These are phyloP conservation scores for Paramecium primaurelia DNA, from an alignment of 73 alveolate species.

Conservation along the genomic window DNA sequence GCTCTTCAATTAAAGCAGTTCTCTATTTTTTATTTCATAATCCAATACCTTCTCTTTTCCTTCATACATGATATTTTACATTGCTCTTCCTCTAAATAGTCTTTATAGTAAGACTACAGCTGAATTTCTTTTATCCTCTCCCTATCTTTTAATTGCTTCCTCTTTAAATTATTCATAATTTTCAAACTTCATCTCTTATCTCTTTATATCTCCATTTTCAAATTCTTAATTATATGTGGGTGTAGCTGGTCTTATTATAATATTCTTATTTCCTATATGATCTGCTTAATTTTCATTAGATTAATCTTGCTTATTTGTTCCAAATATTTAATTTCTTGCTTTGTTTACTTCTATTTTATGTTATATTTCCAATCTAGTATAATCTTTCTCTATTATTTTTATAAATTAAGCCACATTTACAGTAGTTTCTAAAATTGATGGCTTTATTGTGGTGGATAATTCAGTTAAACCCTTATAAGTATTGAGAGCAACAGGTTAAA, in stretches of 20 bases:
- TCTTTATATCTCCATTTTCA: background rate
- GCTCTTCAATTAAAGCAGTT: slow-evolving; percentile 94
- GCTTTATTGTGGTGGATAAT: slow-evolving; percentile 74
- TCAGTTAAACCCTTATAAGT: slow-evolving; percentile 90
- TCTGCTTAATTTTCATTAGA: slow-evolving; percentile 56
- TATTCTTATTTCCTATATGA: slow-evolving; percentile 58
- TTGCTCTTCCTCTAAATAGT: slow-evolving; percentile 96
- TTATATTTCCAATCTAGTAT: slow-evolving; percentile 60
- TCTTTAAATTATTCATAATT: slow-evolving; percentile 66
- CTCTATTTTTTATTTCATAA: slow-evolving; percentile 54
- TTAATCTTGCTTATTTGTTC: slow-evolving; percentile 38
- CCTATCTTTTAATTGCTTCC: slow-evolving; percentile 60
- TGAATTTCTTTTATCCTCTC: slow-evolving; percentile 70
- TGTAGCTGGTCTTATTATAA: slow-evolving; percentile 55
- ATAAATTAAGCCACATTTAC: slow-evolving; percentile 56
- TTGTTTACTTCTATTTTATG: slow-evolving; percentile 62
- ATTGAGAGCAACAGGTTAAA: slow-evolving; percentile 93
- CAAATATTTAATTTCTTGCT: slow-evolving; percentile 60
- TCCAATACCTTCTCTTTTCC: slow-evolving; percentile 85
- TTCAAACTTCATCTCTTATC: slow-evolving; percentile 28
- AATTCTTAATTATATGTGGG: slow-evolving; percentile 56
- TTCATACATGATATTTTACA: slow-evolving; percentile 95
- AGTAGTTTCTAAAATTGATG: slow-evolving; percentile 60
- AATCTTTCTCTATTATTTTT: slow-evolving; percentile 61
- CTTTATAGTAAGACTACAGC: slow-evolving; percentile 91